These are phyloP conservation scores for Russula olivacea DNA, from an alignment of 768 basidiomycete species.

Conservation along the genomic window DNA sequence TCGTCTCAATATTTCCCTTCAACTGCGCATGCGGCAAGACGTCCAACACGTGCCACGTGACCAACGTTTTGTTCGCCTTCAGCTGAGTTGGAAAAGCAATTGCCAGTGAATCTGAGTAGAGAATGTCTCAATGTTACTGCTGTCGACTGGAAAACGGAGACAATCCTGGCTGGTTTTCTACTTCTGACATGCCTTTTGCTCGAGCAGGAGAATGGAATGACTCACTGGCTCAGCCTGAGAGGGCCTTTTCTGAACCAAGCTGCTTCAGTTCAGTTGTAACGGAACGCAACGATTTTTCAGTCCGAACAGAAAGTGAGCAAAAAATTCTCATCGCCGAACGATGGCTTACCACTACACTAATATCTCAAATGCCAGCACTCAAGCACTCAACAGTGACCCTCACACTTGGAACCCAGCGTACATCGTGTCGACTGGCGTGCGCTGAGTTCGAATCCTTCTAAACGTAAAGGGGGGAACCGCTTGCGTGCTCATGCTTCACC, in stretches of 20 bases:
- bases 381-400: background rate
- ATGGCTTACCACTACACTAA: background rate
- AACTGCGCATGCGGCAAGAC: background rate
- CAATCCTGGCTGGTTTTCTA: background rate
- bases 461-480: background rate
- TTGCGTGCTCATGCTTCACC: background rate
- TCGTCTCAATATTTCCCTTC: background rate
- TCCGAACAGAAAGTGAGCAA: background rate
- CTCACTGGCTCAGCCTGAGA: too few species aligned
- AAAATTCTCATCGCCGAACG: background rate
- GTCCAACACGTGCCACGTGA: background rate
- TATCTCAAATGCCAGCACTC: background rate
- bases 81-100: too few species aligned
- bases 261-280: background rate
- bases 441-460: conserved; percentile 16
- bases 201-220: background rate
- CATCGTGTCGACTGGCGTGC: background rate
- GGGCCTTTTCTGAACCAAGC: background rate
- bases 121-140: background rate
- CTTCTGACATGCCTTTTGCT: background rate
- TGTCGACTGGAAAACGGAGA: background rate
- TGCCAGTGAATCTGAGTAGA: too few species aligned
- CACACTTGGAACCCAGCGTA: background rate
- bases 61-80: background rate
- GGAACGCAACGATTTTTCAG: background rate